Evolutionary conservation across 345 rosid genomes (phyloP).

Genomic region (Trapa incisa): DNA sequence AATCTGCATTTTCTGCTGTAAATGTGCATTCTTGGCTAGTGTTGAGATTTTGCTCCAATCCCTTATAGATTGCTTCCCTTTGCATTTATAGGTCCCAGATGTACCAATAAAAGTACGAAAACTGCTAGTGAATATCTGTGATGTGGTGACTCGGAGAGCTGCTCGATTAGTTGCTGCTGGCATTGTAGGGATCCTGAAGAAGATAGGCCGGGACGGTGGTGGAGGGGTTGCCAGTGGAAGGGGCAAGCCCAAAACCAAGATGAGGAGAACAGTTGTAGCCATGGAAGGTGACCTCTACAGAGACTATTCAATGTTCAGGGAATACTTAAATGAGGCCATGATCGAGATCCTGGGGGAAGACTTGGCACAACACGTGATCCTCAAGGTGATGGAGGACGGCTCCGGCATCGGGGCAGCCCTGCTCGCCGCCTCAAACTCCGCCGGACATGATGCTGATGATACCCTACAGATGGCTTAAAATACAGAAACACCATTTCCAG

Average conservation of each 20-base stretch:
- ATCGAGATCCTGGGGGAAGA: slow-evolving; percentile 66
- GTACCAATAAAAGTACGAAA: slow-evolving; percentile 61
- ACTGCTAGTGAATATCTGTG: slow-evolving; percentile 64
- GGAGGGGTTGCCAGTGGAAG: slow-evolving; percentile 57
- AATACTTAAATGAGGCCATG: slow-evolving; percentile 76
- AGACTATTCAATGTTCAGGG: slow-evolving; percentile 50
- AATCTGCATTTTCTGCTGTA: not conserved
- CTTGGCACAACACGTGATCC: slow-evolving; percentile 41
- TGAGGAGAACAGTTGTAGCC: slow-evolving; percentile 80
- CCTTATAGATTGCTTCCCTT: slow-evolving; percentile 56
- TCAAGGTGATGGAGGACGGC: slow-evolving; percentile 64
- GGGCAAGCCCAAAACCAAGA: slow-evolving; percentile 38
- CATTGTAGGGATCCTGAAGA: slow-evolving; percentile 83
- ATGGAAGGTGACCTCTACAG: slow-evolving; percentile 74
- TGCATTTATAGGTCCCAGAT: slow-evolving; percentile 39
- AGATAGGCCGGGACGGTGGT: slow-evolving; percentile 80
- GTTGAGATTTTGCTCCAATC: not conserved
- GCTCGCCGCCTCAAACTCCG: slow-evolving; percentile 56
- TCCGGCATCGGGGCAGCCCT: slow-evolving; percentile 88
- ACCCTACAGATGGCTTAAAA: slow-evolving; percentile 37
- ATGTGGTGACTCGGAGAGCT: slow-evolving; percentile 73
- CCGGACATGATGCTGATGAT: slow-evolving; percentile 21
- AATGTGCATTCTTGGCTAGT: not conserved
- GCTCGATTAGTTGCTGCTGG: slow-evolving; percentile 92
- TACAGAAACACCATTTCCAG: slow-evolving; percentile 18